Percentiles rank a stretch among this genome's conserved stretches.
phyloP scores from a whole-genome alignment of 2,329 filamentous ascomycete genomes.

The Penicillium brevicompactum region DNA sequence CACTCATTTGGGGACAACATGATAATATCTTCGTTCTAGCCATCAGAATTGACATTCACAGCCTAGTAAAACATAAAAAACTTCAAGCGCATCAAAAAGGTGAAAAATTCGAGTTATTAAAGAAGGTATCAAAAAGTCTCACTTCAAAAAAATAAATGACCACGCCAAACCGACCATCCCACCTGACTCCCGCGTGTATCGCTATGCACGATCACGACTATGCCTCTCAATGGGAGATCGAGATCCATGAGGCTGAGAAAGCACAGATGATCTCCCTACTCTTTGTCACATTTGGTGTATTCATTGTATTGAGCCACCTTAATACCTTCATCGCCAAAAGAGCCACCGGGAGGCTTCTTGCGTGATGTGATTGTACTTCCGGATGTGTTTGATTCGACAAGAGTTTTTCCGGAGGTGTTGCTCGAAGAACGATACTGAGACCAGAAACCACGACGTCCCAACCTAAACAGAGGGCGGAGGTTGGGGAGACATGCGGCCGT shows the following conservation, averaged over 20 bases:
- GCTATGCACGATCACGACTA: neutral
- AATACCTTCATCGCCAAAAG: neutral
- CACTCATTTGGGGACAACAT: too few relatives aligned
- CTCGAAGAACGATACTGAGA: constrained; percentile 17
- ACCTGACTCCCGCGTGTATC: neutral
- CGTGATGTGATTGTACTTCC: constrained; percentile 2
- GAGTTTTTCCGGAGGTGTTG: constrained; percentile 13
- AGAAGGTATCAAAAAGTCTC: neutral
- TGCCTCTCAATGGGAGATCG: neutral
- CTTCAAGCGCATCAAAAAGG: neutral
- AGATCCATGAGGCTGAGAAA: neutral
- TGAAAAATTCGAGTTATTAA: neutral
- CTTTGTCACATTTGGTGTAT: neutral
- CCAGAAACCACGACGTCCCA: constrained; percentile 22
- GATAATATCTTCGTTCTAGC: too few relatives aligned
- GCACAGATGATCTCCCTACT: neutral
- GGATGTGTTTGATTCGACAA: constrained; percentile 1
- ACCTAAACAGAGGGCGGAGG: constrained; percentile 28
- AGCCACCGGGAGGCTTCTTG: constrained; percentile 2
- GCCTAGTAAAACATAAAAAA: too few relatives aligned
- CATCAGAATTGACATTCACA: too few relatives aligned
- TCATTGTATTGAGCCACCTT: constrained; percentile 11
- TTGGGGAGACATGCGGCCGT: constrained; percentile 34
- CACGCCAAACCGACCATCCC: neutral
- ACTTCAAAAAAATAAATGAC: neutral